Evolutionary conservation across 2,329 filamentous ascomycete species (phyloP).

Genomic region (Fusarium musae): DNA sequence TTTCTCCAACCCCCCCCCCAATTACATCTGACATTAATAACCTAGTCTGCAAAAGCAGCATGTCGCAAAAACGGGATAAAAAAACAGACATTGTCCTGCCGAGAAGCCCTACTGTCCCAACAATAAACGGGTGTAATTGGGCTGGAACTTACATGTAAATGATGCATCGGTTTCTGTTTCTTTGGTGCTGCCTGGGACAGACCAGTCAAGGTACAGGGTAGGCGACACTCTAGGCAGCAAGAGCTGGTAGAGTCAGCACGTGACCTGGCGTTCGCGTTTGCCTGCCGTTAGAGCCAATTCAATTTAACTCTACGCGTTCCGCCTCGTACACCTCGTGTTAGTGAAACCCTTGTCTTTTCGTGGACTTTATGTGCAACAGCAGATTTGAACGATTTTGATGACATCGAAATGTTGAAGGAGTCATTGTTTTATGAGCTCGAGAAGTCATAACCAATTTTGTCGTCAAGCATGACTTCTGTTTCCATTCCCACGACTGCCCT

Average conservation of each 20-base stretch:
- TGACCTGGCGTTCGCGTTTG: constrained; percentile 38
- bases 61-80: too few species aligned
- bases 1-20: too few species aligned
- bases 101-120: neutral
- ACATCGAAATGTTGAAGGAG: constrained; percentile 10
- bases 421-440: neutral
- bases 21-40: too few species aligned
- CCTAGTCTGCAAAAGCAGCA: too few species aligned
- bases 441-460: neutral
- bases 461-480: constrained; percentile 29
- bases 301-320: constrained; percentile 20
- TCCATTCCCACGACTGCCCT: constrained; percentile 64
- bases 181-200: neutral
- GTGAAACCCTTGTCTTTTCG: neutral
- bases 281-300: neutral
- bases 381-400: neutral
- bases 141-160: neutral
- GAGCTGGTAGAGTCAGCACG: constrained; percentile 3
- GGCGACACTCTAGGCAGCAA: constrained; percentile 12
- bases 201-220: neutral
- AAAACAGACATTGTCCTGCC: neutral
- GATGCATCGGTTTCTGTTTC: neutral
- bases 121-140: neutral
- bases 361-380: neutral
- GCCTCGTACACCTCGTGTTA: neutral